Base-by-base conservation (phyloP, 1,284 basidiomycete species). In the Sphaerobolus stellatus region DNA sequence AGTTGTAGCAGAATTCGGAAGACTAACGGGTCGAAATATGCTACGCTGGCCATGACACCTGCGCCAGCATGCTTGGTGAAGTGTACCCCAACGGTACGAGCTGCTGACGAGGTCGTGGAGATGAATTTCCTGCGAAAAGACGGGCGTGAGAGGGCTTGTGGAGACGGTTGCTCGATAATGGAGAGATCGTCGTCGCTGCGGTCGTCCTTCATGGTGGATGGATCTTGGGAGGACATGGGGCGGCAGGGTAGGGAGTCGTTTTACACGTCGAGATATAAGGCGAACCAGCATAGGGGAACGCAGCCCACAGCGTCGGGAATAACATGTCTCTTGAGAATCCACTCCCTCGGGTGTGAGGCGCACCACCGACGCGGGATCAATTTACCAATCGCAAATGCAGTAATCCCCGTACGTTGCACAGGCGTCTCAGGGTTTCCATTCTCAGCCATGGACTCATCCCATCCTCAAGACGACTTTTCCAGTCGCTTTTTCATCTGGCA, bases 401-500 rank as follows among this genome's bases (percentile, higher is more conserved):
- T 36, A 47, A 38, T 40, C 24, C 38, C 50, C 31, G 18, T 30
- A 2, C 29, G 11, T 20, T 2, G 25, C 27, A 34, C 30, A 25
- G 16, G n/a, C 20, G 49, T 28, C 34, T 25, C 41, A 28, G 41
- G 40, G 31, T n/a, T 50, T 48, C 30, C 31, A 31, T 48, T 29
- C 11, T 5, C 25, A 24, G 22, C 27, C 56, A 86, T 88, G 85
- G 86, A 88, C 62, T 90, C 63, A 73, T 90, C 38, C 28, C 88
- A 90, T 62, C 88, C 88, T 27, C 75, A 80, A 59, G 88, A 90
- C 65, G 88, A 90, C 70, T 86, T 88, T 68, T 86, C 79, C 58
- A 85, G 88, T 66, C 75, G 84, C 13, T 90, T 88, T 71, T 90
- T 90, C 71, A 90, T 90, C 59, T 90, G 88, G 88, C 88, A 90